Percentiles rank a stretch among this genome's conserved stretches.
Conservation (phyloP, 768 basidiomycete genomes). For the Cyathus striatus region DNA sequence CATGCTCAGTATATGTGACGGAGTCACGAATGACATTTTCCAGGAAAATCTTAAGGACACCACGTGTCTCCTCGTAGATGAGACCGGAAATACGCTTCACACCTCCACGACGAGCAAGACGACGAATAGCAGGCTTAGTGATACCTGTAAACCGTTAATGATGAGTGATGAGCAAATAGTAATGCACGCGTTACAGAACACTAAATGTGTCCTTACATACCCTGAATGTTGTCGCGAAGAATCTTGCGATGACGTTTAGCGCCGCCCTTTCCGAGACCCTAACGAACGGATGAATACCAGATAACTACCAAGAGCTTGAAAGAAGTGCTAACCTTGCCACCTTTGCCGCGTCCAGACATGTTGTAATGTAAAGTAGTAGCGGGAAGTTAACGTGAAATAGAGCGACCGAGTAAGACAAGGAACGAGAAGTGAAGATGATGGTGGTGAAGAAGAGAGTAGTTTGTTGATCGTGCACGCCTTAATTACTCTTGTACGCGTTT, state of each 20-base stretch:
- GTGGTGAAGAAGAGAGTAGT: conserved; percentile 20
- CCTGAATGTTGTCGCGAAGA: conserved; percentile 80
- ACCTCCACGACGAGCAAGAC: conserved; percentile 81
- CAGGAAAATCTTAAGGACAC: conserved; percentile 71
- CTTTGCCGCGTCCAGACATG: conserved; percentile 80
- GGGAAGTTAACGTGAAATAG: conserved; percentile 6
- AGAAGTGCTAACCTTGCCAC: conserved; percentile 52
- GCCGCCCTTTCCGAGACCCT: conserved; percentile 78
- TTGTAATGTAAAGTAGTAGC: conserved; percentile 12
- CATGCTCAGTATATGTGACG: conserved; percentile 93
- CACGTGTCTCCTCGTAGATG: conserved; percentile 81
- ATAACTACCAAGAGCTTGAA: conserved; percentile 1
- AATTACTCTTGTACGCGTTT: conserved; percentile 32
- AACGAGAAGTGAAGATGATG: conserved; percentile 20
- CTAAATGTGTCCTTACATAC: no score
- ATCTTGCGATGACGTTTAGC: conserved; percentile 80
- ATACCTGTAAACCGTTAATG: not conserved
- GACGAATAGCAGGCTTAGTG: not conserved
- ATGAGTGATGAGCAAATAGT: not conserved
- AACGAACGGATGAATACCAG: conserved; percentile 7
- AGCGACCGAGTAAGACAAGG: conserved; percentile 4
- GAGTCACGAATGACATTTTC: conserved; percentile 82
- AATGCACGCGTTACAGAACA: no score
- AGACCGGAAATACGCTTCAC: conserved; percentile 75
- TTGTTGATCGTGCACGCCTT: conserved; percentile 32